Base-by-base conservation (phyloP, 495 filamentous ascomycete species). In the Podospora comata region DNA sequence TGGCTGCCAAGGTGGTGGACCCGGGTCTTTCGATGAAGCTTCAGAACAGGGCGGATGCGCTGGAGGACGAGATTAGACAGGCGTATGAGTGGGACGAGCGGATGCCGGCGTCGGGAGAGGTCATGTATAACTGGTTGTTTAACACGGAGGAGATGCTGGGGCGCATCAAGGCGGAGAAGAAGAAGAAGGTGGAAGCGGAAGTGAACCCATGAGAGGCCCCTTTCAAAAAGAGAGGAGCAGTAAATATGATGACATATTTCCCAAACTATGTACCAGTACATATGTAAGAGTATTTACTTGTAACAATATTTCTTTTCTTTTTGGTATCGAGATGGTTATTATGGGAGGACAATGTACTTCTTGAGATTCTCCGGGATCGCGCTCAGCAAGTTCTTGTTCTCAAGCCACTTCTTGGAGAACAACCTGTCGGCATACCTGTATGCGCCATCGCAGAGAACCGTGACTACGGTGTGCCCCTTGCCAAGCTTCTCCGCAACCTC, bases 351-450 rank as follows among this genome's bases (percentile, higher is more conserved):
- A 70, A 96, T 94, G 77, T 99, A 99, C 83, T 91, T 96, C 78
- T 90, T 84, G 74, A 99, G 76, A 75, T 91, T 88, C 80, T 91
- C 85, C 11, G 96, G 95, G 74, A 99, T 90, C n/a, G 92, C 90
- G 34, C 78, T 84, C 39, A 95, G 77, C 72, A 99, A 81, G 20
- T 89, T 89, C 88, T 97, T 98, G 73, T 86, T 85, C 79, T 89
- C 82, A 60, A 99, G 82, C 95, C 95, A 99, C 73, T 89, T 92
- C 72, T 84, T 86, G 13, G 90, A 94, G 82, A 99, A 99, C 65
- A 99, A 79, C 28, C 95, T 83, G 67, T 99, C 95, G 6, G 95
- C 95, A 80, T 99, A 99, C 64, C 96, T 84, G 73, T 99, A 98
- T 5, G 95, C 95, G 30, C 95, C 96, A 73, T 99, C 95, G 75